Evolutionary conservation across 768 basidiomycete genomes (phyloP).

Genomic region (Flagelloscypha sp.): DNA sequence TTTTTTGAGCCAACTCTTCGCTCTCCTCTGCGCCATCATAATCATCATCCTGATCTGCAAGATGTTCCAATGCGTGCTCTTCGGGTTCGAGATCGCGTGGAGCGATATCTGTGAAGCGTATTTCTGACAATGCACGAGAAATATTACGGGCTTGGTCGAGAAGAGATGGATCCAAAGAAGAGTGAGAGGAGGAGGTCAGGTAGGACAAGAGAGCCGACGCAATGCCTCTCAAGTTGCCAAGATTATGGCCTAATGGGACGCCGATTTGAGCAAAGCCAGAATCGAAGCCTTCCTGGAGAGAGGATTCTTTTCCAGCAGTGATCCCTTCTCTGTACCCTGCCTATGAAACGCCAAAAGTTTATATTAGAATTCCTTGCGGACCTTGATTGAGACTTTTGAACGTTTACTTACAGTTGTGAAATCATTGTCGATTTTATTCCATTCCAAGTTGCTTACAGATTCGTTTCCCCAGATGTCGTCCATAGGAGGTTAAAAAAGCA

Average conservation of each 20-base stretch:
- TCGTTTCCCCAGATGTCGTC: no score
- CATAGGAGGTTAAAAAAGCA: no score
- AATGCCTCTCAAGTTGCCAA: constrained; percentile 72
- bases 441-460: constrained; percentile 55
- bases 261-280: constrained; percentile 68
- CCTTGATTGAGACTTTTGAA: no score
- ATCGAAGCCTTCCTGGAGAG: constrained; percentile 88
- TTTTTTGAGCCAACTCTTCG: constrained; percentile 38
- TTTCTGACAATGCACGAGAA: constrained; percentile 40
- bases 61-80: constrained; percentile 63
- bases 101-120: constrained; percentile 65
- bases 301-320: constrained; percentile 80
- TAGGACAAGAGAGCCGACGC: constrained; percentile 56
- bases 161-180: constrained; percentile 15
- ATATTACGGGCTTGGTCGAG: constrained; percentile 46
- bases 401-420: constrained; percentile 62
- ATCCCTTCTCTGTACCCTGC: constrained; percentile 97
- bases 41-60: constrained; percentile 24
- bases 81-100: constrained; percentile 75
- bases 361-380: no score
- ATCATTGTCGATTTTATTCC: constrained; percentile 57
- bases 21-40: constrained; percentile 23
- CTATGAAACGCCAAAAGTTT: no score
- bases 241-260: constrained; percentile 62
- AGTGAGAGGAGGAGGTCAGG: constrained; percentile 30